Evolutionary conservation across 177 flowering plant genomes (phyloP), one percentile per base, ranked within the genome.

Genomic region (Tripterygium wilfordii): DNA sequence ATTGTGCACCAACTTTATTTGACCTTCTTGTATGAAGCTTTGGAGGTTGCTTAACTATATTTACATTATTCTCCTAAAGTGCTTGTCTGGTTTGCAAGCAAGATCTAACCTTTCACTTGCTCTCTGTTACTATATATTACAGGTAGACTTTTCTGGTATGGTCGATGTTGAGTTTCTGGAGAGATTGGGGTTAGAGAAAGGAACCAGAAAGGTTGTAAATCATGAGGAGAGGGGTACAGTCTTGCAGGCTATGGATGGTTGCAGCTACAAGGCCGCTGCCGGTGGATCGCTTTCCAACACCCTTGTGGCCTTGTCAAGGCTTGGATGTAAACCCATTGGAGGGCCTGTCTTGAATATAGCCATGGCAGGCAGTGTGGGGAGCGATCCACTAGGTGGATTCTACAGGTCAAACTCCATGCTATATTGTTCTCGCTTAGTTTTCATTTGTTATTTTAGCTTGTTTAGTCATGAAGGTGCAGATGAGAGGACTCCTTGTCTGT

Each of bases 231-330:
- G 98, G 53, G 98, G 98, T 49, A 69, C 69, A 63, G 80, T 91
- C 42, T 77, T 91, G 71, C 78, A 63, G 47, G 98, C 98, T 15
- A 82, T 91, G 96, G 98, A 91, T 62, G 98, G 98, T 27, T 84
- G 95, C 71, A 88, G 83, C 72, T 91, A 85, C 54, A 91, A 91
- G 75, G 98, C 96, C 24, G 98, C 98, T 42, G 98, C 96, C 49
- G 98, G 96, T 22, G 98, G 98, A 10, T 91, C 98, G 57, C 90
- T 91, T 38, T 91, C 98, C 9, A 91, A 91, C 40, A 82, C 72
- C 25, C 69, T 91, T 19, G 98, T 91, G 45, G 98, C 95, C 44
- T 63, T 91, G 58, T 85, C 98, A 13, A 80, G 98, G 69, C 88
- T 91, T 32, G 92, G 96, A 19, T 52, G 69, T 33, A 65, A 45